A percentile compares a stretch with the other conserved stretches of the same genome.
phyloP scores from a whole-genome alignment of 2,329 filamentous ascomycete genomes.

The Trichophyton benhamiae region DNA sequence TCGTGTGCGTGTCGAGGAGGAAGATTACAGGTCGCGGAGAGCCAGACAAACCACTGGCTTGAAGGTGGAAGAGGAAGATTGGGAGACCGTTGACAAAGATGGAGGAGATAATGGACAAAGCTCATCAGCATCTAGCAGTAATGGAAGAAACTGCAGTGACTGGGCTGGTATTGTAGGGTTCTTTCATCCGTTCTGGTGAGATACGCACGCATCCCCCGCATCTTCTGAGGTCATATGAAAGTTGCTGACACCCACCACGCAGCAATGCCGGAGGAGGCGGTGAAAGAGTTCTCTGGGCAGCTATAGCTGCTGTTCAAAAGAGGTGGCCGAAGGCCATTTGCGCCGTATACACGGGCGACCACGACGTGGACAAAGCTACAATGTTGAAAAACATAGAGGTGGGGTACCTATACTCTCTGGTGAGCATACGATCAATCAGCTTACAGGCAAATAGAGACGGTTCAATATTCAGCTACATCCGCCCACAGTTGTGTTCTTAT shows the following conservation, averaged over 20 bases:
- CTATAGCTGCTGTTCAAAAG: constrained; percentile 78
- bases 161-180: constrained; percentile 87
- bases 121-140: neutral
- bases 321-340: constrained; percentile 82
- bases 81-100: constrained; percentile 54
- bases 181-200: constrained; percentile 90
- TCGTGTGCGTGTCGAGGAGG: constrained; percentile 35
- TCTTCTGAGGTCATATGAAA: constrained; percentile 3
- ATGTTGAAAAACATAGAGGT: constrained; percentile 67
- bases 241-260: neutral
- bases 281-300: constrained; percentile 91
- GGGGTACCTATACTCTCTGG: constrained; percentile 38
- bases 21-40: constrained; percentile 22
- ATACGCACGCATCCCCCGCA: constrained; percentile 19
- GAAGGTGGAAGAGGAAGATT: constrained; percentile 48
- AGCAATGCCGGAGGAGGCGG: constrained; percentile 94
- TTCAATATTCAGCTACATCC: constrained; percentile 88
- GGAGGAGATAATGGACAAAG: constrained; percentile 25
- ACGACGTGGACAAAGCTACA: constrained; percentile 66
- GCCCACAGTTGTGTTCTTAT: constrained; percentile 74
- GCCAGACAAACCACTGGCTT: constrained; percentile 3
- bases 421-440: neutral
- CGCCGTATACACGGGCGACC: constrained; percentile 89
- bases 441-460: constrained; percentile 46
- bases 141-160: constrained; percentile 28